Evolutionary conservation across 1,284 basidiomycete species (phyloP), one percentile per base, ranked within the genome.

Genomic region (Ustilago lituana): DNA sequence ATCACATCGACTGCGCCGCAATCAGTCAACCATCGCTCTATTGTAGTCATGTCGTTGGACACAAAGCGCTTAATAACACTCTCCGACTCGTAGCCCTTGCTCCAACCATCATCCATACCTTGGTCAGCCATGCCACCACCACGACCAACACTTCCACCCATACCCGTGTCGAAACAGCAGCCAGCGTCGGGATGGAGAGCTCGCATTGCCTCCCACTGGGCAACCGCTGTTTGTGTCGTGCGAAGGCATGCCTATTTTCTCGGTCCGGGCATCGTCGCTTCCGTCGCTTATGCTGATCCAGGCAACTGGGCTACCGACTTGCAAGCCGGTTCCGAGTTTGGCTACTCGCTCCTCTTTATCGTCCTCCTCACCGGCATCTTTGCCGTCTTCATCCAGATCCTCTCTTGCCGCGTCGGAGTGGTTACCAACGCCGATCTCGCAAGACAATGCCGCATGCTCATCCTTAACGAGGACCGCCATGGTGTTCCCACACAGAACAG

Each of bases 321-420:
- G 19, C 61, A 76, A 44, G 80, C 81, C 2, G 82, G 83, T 17
- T 76, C 78, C 14, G 66, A 79, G 26, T 80, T 73, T 41, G 93
- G 93, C 0, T 95, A 94, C 85, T 88, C 89, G 70, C 86, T 95
- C 27, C 86, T 96, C 33, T 94, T 94, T 78, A 86, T 95, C 45
- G 89, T 96, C 11, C 86, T 96, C 2, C 79, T 95, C 15, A 87
- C 93, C 0, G 91, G 92, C 17, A 74, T 94, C n/a, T 89, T 92
- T 53, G 93, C 92, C 10, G 87, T 90, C 2, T 86, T 90, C 55
- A 85, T 92, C 20, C 91, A 92, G 85, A 89, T 89, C 83, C 78
- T 85, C 23, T 80, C 85, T 0, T 84, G 85, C 17, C 79, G 86
- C 29, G 76, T 88, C 5, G 87, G 87, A 5, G 84, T 85, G 36